Evolutionary conservation across 2,329 filamentous ascomycete genomes (phyloP), one percentile per base, ranked within the genome.

Genomic region (Cyphellophora attinorum): DNA sequence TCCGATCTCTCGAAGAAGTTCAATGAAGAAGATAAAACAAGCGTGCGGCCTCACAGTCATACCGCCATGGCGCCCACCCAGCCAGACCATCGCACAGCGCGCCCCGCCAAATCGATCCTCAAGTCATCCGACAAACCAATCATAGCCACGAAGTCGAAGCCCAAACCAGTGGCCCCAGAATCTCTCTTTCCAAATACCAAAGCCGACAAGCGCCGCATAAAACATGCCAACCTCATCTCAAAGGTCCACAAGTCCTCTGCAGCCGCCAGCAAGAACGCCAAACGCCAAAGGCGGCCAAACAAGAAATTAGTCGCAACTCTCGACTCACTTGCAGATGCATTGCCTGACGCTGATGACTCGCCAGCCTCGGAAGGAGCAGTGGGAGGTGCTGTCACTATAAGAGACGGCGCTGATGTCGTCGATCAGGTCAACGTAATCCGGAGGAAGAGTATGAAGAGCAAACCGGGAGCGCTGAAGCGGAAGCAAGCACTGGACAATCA

Each of bases 221-320:
- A 86, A 54, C 85, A 85, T 66, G 81, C 81, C 0, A 63, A 78
- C 11, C 85, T 96, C 45, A 67, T 93, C 17, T 79, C 76, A 13
- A 81, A 79, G 44, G 81, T 94, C 50, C 65, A 77, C 46, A 85
- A 86, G 46, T n/a, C 21, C 8, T n/a, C 8, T 25, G 8, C n/a
- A n/a, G 61, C 67, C 5, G 53, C 51, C 12, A 45, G 51, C 5
- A 28, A 59, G 34, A 56, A 57, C 35, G 76, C 70, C 52, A 57
- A 68, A 6, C 64, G 69, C 56, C 71, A 77, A 5, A 68, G 82
- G 45, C 62, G 80, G 4, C 78, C 83, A 0, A 72, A 68, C 41
- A 88, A 86, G 58, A 91, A 93, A 58, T 75, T 94, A 28, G 73
- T 79, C 29, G 69, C 85, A 2, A 81, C 76, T 19, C 69, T 95